Evolutionary conservation across 2,329 filamentous ascomycete species (phyloP), one percentile per base, ranked within the genome.

Genomic region (Raffaelea deltoideospora): DNA sequence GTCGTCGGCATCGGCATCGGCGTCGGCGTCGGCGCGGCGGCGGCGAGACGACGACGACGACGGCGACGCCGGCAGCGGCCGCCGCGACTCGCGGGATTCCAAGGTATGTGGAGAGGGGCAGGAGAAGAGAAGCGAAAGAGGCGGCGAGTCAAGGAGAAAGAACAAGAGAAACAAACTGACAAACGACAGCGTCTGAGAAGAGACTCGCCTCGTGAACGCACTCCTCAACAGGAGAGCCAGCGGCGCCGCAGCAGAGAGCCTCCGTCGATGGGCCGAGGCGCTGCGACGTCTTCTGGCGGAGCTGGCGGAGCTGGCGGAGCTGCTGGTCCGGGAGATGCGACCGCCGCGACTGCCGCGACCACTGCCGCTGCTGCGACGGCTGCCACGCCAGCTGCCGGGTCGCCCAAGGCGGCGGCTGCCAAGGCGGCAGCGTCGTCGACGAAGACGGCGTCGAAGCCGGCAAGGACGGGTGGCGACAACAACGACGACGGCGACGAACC

Each of bases 21-120:
- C n/a, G n/a, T n/a, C n/a, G n/a, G n/a, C n/a, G n/a, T 62, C 45
- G 69, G 81, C 49, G 44, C 76, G 87, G 43, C 75, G 86, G 41
- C 76, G 84, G 45, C 76, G 78, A 43, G 83, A 86, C 41, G 84
- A 83, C 45, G 85, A 76, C 38, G 79, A 80, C 46, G 64, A 28
- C 26, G n/a, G 64, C 27, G 71, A 79, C 46, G n/a, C n/a, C n/a
- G n/a, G n/a, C n/a, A n/a, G n/a, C n/a, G n/a, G n/a, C n/a, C 70
- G 72, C 39, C 71, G 73, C 46, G 67, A 76, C 47, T 69, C 71
- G 37, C 76, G 79, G 50, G 69, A 77, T 48, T 69, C 72, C 31
- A 87, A 87, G 68, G 74, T 73, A 59, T 40, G 57, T 35, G 9
- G 1, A 15, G 5, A 8, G n/a, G n/a, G n/a, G n/a, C n/a, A n/a